Percentiles rank a stretch among this genome's conserved stretches.
Conservation (phyloP, 2,329 filamentous ascomycete genomes). For the Cordyceps sp. region DNA sequence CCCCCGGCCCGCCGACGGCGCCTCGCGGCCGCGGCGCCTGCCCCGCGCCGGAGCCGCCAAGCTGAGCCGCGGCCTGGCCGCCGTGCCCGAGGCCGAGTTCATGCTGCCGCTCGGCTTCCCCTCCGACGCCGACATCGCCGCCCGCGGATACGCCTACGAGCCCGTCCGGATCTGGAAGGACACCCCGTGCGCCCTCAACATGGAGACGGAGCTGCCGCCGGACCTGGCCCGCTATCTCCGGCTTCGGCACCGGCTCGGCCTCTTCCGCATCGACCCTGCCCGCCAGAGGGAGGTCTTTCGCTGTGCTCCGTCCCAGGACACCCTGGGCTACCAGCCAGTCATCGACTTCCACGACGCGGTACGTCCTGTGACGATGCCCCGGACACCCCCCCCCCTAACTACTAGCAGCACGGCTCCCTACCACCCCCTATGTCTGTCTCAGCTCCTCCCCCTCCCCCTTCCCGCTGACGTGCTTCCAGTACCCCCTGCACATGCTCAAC, state of each 20-base stretch:
- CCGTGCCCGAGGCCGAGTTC: slow-evolving; percentile 45
- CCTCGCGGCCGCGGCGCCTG: no score
- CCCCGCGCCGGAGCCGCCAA: no score
- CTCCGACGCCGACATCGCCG: slow-evolving; percentile 35
- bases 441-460: not conserved
- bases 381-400: no score
- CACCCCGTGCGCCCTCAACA: slow-evolving; percentile 33
- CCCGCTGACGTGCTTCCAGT: slow-evolving; percentile 22
- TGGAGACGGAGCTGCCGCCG: slow-evolving; percentile 38
- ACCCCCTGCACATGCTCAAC: slow-evolving; percentile 53
- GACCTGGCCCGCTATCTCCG: slow-evolving; percentile 52
- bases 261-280: slow-evolving; percentile 51
- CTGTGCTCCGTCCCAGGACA: slow-evolving; percentile 39
- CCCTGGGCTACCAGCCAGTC: slow-evolving; percentile 45
- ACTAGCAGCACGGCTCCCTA: no score
- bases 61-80: slow-evolving; percentile 28
- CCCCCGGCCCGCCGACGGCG: no score
- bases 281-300: slow-evolving; percentile 40
- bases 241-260: slow-evolving; percentile 43
- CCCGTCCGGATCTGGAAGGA: slow-evolving; percentile 52
- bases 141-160: slow-evolving; percentile 40
- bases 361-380: slow-evolving; percentile 17
- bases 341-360: slow-evolving; percentile 57
- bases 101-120: slow-evolving; percentile 50
- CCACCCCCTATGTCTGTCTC: no score